Evolutionary conservation across 495 filamentous ascomycete genomes (phyloP).

Genomic region (Talaromyces wortmannii): DNA sequence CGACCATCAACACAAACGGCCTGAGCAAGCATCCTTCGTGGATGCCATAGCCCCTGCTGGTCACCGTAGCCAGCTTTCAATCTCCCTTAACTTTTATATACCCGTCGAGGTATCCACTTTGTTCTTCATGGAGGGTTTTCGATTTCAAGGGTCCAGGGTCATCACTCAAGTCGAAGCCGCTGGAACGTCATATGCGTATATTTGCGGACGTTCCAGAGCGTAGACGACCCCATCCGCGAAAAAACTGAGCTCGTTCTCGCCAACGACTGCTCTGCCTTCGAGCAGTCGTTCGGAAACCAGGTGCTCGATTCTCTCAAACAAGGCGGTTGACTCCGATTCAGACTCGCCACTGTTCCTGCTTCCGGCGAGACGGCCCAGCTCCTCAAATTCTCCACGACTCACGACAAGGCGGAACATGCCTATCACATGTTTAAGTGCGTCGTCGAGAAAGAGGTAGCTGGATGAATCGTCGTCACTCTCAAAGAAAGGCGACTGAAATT

Average conservation of each 20-base stretch:
- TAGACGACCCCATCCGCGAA: conserved; percentile 35
- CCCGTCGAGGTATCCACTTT: not conserved
- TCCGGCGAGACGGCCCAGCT: conserved; percentile 17
- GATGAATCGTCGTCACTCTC: conserved; percentile 23
- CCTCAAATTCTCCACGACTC: conserved; percentile 28
- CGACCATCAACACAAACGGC: too few relatives aligned
- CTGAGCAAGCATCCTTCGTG: too few relatives aligned
- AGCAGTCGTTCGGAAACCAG: conserved; percentile 28
- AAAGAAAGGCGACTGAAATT: conserved; percentile 25
- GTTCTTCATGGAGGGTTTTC: not conserved
- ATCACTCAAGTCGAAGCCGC: not conserved
- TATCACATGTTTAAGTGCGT: conserved; percentile 32
- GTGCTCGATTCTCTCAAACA: conserved; percentile 28
- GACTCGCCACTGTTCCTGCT: not conserved
- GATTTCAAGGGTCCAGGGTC: not conserved
- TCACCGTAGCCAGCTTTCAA: not conserved
- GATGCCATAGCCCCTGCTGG: not conserved
- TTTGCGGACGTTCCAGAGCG: conserved; percentile 25
- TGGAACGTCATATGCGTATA: conserved; percentile 3
- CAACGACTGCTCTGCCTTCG: conserved; percentile 22
- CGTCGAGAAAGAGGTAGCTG: conserved; percentile 24
- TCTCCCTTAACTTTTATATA: not conserved
- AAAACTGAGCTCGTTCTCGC: conserved; percentile 34
- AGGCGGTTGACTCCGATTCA: not conserved
- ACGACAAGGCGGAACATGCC: conserved; percentile 35